A percentile compares a stretch with the other conserved stretches of the same genome.
Evolutionary conservation across 345 rosid genomes (phyloP).

Genomic region (Hirschfeldia incana): DNA sequence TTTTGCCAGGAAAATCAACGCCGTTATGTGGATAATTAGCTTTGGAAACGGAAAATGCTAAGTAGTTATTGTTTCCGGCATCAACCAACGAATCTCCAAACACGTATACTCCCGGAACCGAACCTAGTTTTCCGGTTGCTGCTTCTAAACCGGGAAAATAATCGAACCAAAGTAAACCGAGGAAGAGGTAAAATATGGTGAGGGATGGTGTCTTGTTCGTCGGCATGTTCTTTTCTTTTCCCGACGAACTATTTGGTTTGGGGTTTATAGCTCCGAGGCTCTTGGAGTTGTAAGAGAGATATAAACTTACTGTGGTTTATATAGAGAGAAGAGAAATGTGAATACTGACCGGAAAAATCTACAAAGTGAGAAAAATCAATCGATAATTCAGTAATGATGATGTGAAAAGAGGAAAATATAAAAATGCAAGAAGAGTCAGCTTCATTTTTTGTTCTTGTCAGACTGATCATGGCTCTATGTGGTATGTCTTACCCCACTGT

Average conservation of each 20-base stretch:
- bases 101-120: constrained; percentile 50
- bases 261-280: neutral
- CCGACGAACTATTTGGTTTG: constrained; percentile 19
- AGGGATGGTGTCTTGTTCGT: constrained; percentile 14
- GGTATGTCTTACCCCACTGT: neutral
- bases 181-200: constrained; percentile 8
- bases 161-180: constrained; percentile 29
- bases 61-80: constrained; percentile 56
- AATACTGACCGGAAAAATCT: neutral
- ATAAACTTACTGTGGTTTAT: constrained; percentile 17
- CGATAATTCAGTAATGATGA: constrained; percentile 6
- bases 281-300: constrained; percentile 28
- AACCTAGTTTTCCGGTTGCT: constrained; percentile 14
- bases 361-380: neutral
- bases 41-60: constrained; percentile 42
- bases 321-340: constrained; percentile 27
- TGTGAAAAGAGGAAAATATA: constrained; percentile 26
- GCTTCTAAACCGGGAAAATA: constrained; percentile 30
- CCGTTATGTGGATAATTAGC: constrained; percentile 58
- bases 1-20: constrained; percentile 49
- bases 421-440: neutral
- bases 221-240: constrained; percentile 23
- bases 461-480: constrained; percentile 17
- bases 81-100: constrained; percentile 65
- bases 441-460: constrained; percentile 28